A percentile compares a stretch with the other conserved stretches of the same genome.
Evolutionary conservation across 176 grass and related monocot genomes (phyloP).

Genomic region (Zizania latifolia): DNA sequence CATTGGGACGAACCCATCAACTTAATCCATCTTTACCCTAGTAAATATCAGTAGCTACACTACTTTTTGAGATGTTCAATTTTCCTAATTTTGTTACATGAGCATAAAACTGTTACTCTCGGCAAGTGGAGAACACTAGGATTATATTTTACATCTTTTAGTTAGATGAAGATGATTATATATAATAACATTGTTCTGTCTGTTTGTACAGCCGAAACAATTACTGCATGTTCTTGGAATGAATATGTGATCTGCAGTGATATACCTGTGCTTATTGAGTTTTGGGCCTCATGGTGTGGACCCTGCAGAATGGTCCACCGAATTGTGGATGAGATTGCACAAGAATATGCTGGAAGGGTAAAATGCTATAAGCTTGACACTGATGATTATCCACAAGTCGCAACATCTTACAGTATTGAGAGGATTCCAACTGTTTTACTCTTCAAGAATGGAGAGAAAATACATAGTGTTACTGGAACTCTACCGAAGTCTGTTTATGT

Average conservation of each 20-base stretch:
- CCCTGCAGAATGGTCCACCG: slow-evolving; percentile 72
- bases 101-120: neutral
- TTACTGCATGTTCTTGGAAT: slow-evolving; percentile 78
- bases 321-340: slow-evolving; percentile 65
- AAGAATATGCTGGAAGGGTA: slow-evolving; percentile 72
- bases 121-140: neutral
- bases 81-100: neutral
- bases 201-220: slow-evolving; percentile 58
- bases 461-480: slow-evolving; percentile 75
- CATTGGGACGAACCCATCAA: neutral
- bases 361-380: slow-evolving; percentile 74
- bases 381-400: slow-evolving; percentile 69
- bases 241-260: slow-evolving; percentile 70
- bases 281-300: slow-evolving; percentile 93
- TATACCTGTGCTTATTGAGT: slow-evolving; percentile 74
- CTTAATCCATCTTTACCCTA: slow-evolving; percentile 13
- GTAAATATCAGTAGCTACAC: neutral
- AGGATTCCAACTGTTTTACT: slow-evolving; percentile 78
- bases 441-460: slow-evolving; percentile 87
- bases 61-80: neutral
- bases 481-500: slow-evolving; percentile 78
- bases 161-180: too few relatives aligned
- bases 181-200: slow-evolving; percentile 22
- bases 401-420: slow-evolving; percentile 46
- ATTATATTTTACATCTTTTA: neutral